Percentiles rank a stretch among this genome's conserved stretches.
Conservation (phyloP, 139 green algal genomes). For the Raphidocelis subcapitata region DNA sequence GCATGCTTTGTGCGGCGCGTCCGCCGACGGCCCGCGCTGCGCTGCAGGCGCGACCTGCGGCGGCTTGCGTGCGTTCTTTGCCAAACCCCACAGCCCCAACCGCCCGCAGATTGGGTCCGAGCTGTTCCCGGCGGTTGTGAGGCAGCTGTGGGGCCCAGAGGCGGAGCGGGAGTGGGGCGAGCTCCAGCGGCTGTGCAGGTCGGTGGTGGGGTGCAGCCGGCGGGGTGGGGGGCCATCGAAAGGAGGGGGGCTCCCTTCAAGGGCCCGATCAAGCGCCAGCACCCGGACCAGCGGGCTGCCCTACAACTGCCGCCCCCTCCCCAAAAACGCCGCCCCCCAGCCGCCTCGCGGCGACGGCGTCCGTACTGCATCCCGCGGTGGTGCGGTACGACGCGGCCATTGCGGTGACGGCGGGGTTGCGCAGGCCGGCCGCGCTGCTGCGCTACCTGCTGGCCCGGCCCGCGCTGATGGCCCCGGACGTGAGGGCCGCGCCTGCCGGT, state of each 20-base stretch:
- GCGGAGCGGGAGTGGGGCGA: conserved; percentile 24
- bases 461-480: background rate
- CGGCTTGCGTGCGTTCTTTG: no score
- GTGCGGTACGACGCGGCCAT: conserved; percentile 34
- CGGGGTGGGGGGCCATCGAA: no score
- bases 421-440: background rate
- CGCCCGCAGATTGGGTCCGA: conserved; percentile 56
- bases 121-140: conserved; percentile 21
- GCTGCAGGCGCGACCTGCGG: no score
- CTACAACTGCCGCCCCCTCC: no score
- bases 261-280: no score
- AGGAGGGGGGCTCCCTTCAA: no score
- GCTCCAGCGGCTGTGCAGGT: conserved; percentile 28
- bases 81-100: no score
- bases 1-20: background rate
- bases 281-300: no score
- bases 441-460: conserved; percentile 1
- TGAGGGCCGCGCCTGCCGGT: background rate
- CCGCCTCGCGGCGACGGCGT: conserved; percentile 4
- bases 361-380: conserved; percentile 29
- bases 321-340: no score
- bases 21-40: background rate
- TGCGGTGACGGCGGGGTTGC: conserved; percentile 8
- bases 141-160: conserved; percentile 22
- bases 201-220: background rate